These are phyloP conservation scores for Cryptosporidium andersoni DNA, from an alignment of 169 alveolate species.

Conservation along the genomic window DNA sequence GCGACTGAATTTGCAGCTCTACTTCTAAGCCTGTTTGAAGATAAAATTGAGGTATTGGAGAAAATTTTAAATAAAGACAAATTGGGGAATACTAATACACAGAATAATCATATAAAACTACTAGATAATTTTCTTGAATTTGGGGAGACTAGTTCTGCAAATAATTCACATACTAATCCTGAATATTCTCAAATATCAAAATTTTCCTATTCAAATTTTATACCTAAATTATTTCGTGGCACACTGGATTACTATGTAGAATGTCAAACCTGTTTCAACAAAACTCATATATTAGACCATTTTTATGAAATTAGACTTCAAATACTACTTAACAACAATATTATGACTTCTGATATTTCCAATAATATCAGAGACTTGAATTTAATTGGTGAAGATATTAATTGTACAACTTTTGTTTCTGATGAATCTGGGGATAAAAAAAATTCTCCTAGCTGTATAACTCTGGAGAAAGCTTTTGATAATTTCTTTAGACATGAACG, in stretches of 20 bases:
- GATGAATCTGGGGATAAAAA: background rate
- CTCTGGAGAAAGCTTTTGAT: slow-evolving; percentile 50
- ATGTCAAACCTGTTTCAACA: slow-evolving; percentile 40
- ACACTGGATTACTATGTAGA: slow-evolving; percentile 43
- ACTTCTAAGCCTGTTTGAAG: slow-evolving; percentile 36
- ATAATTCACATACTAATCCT: no score
- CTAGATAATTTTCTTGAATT: no score
- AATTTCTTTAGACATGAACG: slow-evolving; percentile 60
- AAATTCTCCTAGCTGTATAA: background rate
- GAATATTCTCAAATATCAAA: no score
- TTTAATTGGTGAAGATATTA: background rate
- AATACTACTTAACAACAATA: slow-evolving; percentile 15
- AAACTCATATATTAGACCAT: slow-evolving; percentile 57
- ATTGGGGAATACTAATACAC: background rate
- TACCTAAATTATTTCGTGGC: slow-evolving; percentile 60
- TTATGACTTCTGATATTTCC: background rate
- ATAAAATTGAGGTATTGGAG: slow-evolving; percentile 13
- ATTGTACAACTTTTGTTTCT: background rate
- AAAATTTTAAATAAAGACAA: background rate
- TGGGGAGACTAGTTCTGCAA: no score
- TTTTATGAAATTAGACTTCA: slow-evolving; percentile 67
- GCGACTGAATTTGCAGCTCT: slow-evolving; percentile 66
- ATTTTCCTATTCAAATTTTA: slow-evolving; percentile 1
- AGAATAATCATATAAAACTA: no score
- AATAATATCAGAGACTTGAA: background rate